phyloP scores from a whole-genome alignment of 768 basidiomycete species.

The Thelephora ganbajun region DNA sequence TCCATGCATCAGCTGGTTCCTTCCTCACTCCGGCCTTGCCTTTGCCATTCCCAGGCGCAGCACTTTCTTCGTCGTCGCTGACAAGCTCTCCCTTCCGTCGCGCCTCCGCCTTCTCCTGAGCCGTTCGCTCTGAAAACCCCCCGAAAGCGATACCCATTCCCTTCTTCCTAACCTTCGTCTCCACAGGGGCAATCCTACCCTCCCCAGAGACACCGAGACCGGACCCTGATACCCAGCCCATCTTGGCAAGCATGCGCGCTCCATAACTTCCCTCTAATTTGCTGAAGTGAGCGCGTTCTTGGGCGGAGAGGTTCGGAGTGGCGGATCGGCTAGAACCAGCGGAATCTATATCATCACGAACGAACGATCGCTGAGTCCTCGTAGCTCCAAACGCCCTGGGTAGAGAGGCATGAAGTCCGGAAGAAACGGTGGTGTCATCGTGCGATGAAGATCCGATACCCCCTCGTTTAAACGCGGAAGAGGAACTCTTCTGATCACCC shows the following conservation, averaged over 20 bases:
- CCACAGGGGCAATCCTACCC: conserved; percentile 82
- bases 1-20: conserved; percentile 70
- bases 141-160: conserved; percentile 80
- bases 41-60: conserved; percentile 26
- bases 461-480: conserved; percentile 24
- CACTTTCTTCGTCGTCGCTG: conserved; percentile 60
- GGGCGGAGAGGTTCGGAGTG: conserved; percentile 39
- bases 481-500: conserved; percentile 3
- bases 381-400: conserved; percentile 25
- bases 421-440: conserved; percentile 17
- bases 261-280: conserved; percentile 70
- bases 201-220: conserved; percentile 66
- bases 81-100: conserved; percentile 56
- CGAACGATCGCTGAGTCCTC: conserved; percentile 34
- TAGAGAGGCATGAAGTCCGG: conserved; percentile 24
- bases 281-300: conserved; percentile 71
- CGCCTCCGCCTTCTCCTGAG: conserved; percentile 73
- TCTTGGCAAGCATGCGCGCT: conserved; percentile 83
- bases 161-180: conserved; percentile 72
- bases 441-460: conserved; percentile 27
- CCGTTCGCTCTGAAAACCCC: conserved; percentile 82
- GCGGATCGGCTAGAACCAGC: conserved; percentile 15
- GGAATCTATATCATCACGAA: conserved; percentile 31
- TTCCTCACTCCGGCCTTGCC: conserved; percentile 41
- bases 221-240: conserved; percentile 83